These are phyloP conservation scores for Pythium brassicae DNA, from an alignment of 352 stramenopile species.

Conservation along the genomic window DNA sequence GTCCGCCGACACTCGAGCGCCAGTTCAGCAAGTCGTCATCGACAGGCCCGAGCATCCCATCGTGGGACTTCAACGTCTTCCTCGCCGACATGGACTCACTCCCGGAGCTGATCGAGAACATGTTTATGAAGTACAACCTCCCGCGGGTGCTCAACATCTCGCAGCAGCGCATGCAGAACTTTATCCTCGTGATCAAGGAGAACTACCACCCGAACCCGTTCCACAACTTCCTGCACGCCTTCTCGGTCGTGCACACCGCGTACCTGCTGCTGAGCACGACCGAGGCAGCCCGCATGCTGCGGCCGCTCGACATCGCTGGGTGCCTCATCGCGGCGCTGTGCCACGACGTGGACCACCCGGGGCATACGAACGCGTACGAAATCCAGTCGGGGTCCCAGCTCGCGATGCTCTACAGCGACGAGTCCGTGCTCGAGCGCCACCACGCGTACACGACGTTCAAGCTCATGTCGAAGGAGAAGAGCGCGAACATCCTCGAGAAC, in stretches of 20 bases:
- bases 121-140: constrained; percentile 76
- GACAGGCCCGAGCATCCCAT: constrained; percentile 20
- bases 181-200: constrained; percentile 77
- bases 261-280: constrained; percentile 84
- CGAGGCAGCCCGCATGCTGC: constrained; percentile 57
- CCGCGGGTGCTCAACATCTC: constrained; percentile 55
- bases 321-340: constrained; percentile 84
- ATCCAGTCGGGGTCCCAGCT: constrained; percentile 72
- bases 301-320: constrained; percentile 79
- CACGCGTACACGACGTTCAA: constrained; percentile 86
- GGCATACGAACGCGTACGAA: constrained; percentile 89
- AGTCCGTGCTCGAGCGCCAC: constrained; percentile 88
- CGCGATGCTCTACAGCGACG: constrained; percentile 85
- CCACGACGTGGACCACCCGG: constrained; percentile 90
- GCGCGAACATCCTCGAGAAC: constrained; percentile 81
- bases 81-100: constrained; percentile 42
- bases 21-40: constrained; percentile 10
- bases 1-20: constrained; percentile 6
- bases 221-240: constrained; percentile 90
- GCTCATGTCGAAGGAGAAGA: constrained; percentile 80
- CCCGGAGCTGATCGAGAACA: constrained; percentile 57
- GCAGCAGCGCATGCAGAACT: constrained; percentile 61
- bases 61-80: constrained; percentile 85
- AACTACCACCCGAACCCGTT: constrained; percentile 88
- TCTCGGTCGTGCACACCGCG: constrained; percentile 81